Evolutionary conservation across 305 asterid species (phyloP).

Genomic region (Solanum hybrid): DNA sequence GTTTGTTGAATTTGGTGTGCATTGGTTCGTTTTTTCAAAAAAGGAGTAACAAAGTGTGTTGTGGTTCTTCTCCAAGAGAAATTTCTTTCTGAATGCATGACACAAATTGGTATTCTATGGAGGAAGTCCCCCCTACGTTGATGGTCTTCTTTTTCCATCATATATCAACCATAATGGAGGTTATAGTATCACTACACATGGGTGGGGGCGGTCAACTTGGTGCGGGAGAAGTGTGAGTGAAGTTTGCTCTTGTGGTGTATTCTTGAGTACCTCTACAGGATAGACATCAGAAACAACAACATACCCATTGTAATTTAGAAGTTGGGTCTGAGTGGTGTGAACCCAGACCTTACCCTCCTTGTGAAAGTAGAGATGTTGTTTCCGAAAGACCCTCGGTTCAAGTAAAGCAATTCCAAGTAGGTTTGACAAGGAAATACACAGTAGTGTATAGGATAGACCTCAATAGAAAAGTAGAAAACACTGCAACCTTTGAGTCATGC

Average conservation of each 20-base stretch:
- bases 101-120: background rate
- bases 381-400: background rate
- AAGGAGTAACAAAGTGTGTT: background rate
- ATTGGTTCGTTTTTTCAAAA: background rate
- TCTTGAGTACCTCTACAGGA: background rate
- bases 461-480: background rate
- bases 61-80: background rate
- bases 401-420: background rate
- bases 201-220: background rate
- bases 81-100: background rate
- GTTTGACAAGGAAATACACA: background rate
- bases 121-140: background rate
- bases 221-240: background rate
- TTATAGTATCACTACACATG: background rate
- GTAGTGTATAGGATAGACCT: background rate
- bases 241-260: background rate
- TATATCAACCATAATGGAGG: background rate
- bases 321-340: background rate
- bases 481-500: background rate
- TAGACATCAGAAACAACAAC: background rate
- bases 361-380: background rate
- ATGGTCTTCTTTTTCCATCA: background rate
- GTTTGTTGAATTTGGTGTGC: background rate
- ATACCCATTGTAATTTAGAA: background rate
- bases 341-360: background rate